A percentile compares a stretch with the other conserved stretches of the same genome.
These are phyloP conservation scores for Pyronema domesticum DNA, from an alignment of 495 filamentous ascomycete genomes.

Conservation along the genomic window DNA sequence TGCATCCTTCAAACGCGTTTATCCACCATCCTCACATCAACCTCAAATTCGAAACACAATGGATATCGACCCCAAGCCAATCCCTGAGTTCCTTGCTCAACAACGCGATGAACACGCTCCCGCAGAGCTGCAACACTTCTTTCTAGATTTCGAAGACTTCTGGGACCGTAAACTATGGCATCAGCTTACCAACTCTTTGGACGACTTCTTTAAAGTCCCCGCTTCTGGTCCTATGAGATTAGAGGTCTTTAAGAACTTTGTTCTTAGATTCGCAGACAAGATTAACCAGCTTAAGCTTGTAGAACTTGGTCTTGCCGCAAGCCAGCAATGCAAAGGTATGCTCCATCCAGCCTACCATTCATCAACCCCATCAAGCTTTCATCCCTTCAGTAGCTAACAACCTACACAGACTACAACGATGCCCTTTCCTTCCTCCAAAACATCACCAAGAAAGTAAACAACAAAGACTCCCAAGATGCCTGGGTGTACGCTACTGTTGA, in stretches of 20 bases:
- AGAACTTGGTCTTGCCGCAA: conserved; percentile 66
- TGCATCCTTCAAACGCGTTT: not conserved
- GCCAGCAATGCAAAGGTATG: conserved; percentile 69
- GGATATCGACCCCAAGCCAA: conserved; percentile 42
- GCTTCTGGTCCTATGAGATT: conserved; percentile 71
- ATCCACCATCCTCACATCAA: conserved; percentile 7
- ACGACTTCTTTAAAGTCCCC: conserved; percentile 73
- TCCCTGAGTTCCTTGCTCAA: conserved; percentile 77
- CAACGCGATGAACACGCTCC: conserved; percentile 69
- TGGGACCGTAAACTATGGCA: conserved; percentile 99
- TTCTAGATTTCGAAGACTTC: conserved; percentile 85
- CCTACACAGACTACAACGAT: conserved; percentile 56
- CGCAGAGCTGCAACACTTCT: conserved; percentile 66
- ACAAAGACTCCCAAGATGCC: conserved; percentile 84
- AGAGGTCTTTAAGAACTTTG: conserved; percentile 80
- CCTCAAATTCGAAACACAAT: conserved; percentile 9
- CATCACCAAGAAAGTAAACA: conserved; percentile 75
- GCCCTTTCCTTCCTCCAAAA: conserved; percentile 71
- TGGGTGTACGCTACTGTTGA: conserved; percentile 85
- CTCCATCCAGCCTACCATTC: conserved; percentile 5
- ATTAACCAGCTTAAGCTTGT: conserved; percentile 98
- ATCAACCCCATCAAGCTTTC: conserved; percentile 3
- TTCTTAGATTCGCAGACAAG: conserved; percentile 89
- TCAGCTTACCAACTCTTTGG: conserved; percentile 76
- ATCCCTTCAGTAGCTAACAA: not conserved